Evolutionary conservation across 192 early-diverging fungal species (phyloP).

Genomic region (Coemansia sp.): DNA sequence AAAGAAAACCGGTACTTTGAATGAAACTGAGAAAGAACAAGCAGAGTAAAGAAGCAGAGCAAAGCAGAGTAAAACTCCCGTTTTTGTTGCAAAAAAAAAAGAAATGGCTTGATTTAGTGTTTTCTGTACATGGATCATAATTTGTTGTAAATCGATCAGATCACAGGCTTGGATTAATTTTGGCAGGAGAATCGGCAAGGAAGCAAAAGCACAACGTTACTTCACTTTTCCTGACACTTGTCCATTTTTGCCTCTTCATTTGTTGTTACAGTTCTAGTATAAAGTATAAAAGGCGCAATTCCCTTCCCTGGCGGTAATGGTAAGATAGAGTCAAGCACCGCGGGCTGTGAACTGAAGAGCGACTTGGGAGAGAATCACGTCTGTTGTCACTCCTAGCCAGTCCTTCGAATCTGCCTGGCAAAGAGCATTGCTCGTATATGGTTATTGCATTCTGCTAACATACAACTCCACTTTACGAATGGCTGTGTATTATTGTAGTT

Average conservation of each 20-base stretch:
- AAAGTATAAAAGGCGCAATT: neutral
- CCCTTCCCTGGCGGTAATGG: conserved; percentile 3
- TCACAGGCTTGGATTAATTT: no score
- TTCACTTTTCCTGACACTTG: neutral
- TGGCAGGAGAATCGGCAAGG: no score
- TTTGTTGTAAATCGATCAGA: no score
- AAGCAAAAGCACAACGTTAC: neutral
- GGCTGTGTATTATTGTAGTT: conserved; percentile 58
- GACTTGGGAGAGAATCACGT: no score
- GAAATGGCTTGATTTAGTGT: neutral
- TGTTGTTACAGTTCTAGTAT: neutral
- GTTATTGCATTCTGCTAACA: neutral
- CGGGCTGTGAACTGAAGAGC: neutral
- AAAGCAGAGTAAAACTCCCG: neutral
- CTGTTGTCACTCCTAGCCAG: no score
- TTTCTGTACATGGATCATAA: no score
- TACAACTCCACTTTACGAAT: neutral
- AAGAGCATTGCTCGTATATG: neutral
- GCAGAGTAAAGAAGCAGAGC: neutral
- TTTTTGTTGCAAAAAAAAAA: conserved; percentile 11
- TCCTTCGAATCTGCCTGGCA: no score
- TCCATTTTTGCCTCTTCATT: neutral
- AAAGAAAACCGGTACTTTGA: neutral
- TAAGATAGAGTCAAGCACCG: neutral
- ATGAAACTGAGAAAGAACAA: no score